Conservation (phyloP, 805 yeast species). For the Metschnikowia cerradonensis region DNA sequence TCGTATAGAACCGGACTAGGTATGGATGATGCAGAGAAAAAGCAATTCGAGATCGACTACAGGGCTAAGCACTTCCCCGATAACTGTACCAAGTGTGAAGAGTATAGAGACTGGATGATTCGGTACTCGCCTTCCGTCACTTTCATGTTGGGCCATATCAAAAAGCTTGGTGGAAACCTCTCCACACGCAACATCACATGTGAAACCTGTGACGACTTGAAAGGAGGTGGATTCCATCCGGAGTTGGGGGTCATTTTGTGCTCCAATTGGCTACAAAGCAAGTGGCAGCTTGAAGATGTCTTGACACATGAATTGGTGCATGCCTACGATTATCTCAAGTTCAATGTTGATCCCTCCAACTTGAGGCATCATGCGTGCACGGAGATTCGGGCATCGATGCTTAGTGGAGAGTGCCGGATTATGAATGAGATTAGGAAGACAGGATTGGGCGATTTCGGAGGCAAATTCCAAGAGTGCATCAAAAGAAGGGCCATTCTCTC, state of each 20-base stretch:
- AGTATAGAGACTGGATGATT: slow-evolving; percentile 75
- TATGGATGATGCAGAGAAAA: slow-evolving; percentile 46
- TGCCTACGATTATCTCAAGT: slow-evolving; percentile 85
- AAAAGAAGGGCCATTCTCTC: slow-evolving; percentile 82
- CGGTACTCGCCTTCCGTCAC: slow-evolving; percentile 77
- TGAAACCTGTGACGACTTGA: slow-evolving; percentile 75
- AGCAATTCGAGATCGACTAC: slow-evolving; percentile 56
- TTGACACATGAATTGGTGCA: slow-evolving; percentile 90
- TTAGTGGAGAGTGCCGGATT: slow-evolving; percentile 93
- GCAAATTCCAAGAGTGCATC: slow-evolving; percentile 90
- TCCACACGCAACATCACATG: slow-evolving; percentile 59
- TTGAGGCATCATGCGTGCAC: slow-evolving; percentile 94
- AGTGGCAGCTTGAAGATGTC: slow-evolving; percentile 85
- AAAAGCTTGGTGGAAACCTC: slow-evolving; percentile 53
- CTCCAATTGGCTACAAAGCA: slow-evolving; percentile 70
- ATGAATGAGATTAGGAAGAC: slow-evolving; percentile 72
- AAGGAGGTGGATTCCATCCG: slow-evolving; percentile 91
- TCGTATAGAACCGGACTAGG: slow-evolving; percentile 72
- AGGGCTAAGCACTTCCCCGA: slow-evolving; percentile 38
- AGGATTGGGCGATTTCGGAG: slow-evolving; percentile 51
- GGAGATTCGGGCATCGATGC: slow-evolving; percentile 87
- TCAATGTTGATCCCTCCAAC: slow-evolving; percentile 80
- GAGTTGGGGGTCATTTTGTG: slow-evolving; percentile 82
- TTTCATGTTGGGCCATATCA: slow-evolving; percentile 82
- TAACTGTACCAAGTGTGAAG: slow-evolving; percentile 68